A percentile compares a stretch with the other conserved stretches of the same genome.
phyloP scores from a whole-genome alignment of 108 stramenopile genomes.

The Fragilaria crotonensis region DNA sequence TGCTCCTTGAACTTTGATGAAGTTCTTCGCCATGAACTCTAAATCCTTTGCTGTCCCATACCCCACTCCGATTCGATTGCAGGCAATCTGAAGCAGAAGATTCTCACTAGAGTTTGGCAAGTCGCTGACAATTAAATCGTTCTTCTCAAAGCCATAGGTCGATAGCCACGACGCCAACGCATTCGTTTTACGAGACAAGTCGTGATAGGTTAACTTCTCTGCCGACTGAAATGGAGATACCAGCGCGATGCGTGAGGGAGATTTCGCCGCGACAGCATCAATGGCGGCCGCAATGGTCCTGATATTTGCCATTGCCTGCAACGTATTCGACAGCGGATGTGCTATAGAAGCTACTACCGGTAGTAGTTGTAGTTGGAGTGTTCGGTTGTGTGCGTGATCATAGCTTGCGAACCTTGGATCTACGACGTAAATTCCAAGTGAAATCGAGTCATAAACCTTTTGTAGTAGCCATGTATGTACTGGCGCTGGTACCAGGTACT shows the following conservation, averaged over 20 bases:
- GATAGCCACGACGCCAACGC: slow-evolving; percentile 21
- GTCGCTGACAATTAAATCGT: slow-evolving; percentile 32
- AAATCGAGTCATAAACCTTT: too few relatives aligned
- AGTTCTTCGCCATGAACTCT: slow-evolving; percentile 24
- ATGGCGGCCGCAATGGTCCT: slow-evolving; percentile 29
- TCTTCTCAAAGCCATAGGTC: slow-evolving; percentile 24
- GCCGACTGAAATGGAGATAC: slow-evolving; percentile 24
- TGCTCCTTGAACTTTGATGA: slow-evolving; percentile 24
- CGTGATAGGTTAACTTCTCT: slow-evolving; percentile 16
- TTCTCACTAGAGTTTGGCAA: slow-evolving; percentile 36
- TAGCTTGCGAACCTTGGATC: too few relatives aligned
- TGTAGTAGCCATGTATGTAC: too few relatives aligned
- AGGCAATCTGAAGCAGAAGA: slow-evolving; percentile 37
- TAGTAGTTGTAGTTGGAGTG: too few relatives aligned
- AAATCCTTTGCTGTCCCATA: slow-evolving; percentile 27
- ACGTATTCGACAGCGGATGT: too few relatives aligned
- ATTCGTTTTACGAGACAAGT: slow-evolving; percentile 16
- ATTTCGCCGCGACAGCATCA: slow-evolving; percentile 21
- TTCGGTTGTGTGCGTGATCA: too few relatives aligned
- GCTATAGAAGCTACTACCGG: too few relatives aligned
- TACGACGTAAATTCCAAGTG: too few relatives aligned
- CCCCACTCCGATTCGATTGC: slow-evolving; percentile 30
- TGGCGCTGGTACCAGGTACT: too few relatives aligned
- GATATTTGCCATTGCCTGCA: too few relatives aligned
- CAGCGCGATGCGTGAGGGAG: slow-evolving; percentile 16